Conservation (phyloP, 768 basidiomycete species). For the Lepiota venenata region DNA sequence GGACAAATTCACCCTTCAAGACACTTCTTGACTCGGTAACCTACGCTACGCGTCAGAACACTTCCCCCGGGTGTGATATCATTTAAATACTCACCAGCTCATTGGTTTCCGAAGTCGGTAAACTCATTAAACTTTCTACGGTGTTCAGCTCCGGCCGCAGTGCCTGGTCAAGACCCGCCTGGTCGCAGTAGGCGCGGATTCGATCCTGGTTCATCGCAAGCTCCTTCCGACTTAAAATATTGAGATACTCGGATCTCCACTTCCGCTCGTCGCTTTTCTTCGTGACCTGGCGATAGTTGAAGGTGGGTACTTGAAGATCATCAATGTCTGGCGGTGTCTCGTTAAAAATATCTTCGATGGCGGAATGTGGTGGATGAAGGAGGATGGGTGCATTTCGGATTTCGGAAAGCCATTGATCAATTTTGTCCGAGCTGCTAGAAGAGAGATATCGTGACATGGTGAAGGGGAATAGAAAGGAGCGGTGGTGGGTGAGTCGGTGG, state of each 20-base stretch:
- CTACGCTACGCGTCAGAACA: neutral
- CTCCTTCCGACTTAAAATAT: neutral
- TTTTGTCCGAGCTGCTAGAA: neutral
- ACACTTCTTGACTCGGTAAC: slow-evolving; percentile 7
- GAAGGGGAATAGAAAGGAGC: neutral
- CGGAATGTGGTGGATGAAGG: slow-evolving; percentile 2
- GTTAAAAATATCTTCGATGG: slow-evolving; percentile 1
- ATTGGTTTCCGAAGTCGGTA: slow-evolving; percentile 2
- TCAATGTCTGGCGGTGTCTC: neutral
- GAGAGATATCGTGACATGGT: slow-evolving; percentile 8
- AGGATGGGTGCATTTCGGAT: slow-evolving; percentile 5
- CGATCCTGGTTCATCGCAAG: neutral
- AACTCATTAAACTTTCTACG: slow-evolving; percentile 6
- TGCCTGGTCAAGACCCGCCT: slow-evolving; percentile 1
- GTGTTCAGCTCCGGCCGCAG: slow-evolving; percentile 6
- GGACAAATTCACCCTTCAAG: slow-evolving; percentile 7
- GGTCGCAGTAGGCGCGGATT: neutral
- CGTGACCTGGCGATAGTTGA: neutral
- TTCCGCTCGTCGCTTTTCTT: neutral
- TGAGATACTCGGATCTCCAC: slow-evolving; percentile 9
- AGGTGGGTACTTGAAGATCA: slow-evolving; percentile 1
- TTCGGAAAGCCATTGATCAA: slow-evolving; percentile 5
- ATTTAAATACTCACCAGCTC: neutral
- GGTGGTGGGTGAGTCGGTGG: neutral
- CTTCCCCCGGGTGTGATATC: too few species aligned